phyloP scores from a whole-genome alignment of 441 rosid genomes.

The Euphorbia celastroides region DNA sequence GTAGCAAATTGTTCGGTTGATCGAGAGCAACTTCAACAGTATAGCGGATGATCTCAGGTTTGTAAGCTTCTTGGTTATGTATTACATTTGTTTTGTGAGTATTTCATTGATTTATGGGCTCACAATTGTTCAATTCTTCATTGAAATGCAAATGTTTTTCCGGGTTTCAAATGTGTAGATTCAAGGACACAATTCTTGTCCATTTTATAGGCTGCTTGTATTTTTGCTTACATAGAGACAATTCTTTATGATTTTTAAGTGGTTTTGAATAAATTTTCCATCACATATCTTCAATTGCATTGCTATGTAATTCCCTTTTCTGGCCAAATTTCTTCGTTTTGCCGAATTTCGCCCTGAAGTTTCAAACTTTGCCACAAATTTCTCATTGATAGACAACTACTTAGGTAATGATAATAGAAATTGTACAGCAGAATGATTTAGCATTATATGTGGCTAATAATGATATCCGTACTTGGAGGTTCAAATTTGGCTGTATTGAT shows the following conservation, averaged over 20 bases:
- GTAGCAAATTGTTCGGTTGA: conserved; percentile 3
- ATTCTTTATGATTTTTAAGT: conserved; percentile 12
- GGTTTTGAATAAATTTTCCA: conserved; percentile 19
- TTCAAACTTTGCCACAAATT: neutral
- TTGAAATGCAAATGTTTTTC: conserved; percentile 22
- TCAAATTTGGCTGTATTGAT: neutral
- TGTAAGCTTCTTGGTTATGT: conserved; percentile 24
- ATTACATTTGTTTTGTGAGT: conserved; percentile 21
- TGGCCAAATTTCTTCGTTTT: neutral
- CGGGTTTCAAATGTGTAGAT: conserved; percentile 13
- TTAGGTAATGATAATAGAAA: neutral
- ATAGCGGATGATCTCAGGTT: conserved; percentile 23
- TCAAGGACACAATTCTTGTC: conserved; percentile 30
- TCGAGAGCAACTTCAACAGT: conserved; percentile 10
- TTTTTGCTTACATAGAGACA: conserved; percentile 11
- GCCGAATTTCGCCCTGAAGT: neutral
- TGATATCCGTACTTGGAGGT: neutral
- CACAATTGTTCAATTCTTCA: conserved; percentile 8
- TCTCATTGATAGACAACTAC: neutral
- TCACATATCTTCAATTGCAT: conserved; percentile 10
- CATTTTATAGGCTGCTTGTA: conserved; percentile 22
- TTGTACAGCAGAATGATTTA: neutral
- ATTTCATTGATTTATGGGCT: conserved; percentile 21
- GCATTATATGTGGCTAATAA: conserved; percentile 6
- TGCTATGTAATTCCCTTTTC: neutral